These are phyloP conservation scores for Calonectria pseudoreteaudii DNA, from an alignment of 2,329 filamentous ascomycete species.

Conservation along the genomic window DNA sequence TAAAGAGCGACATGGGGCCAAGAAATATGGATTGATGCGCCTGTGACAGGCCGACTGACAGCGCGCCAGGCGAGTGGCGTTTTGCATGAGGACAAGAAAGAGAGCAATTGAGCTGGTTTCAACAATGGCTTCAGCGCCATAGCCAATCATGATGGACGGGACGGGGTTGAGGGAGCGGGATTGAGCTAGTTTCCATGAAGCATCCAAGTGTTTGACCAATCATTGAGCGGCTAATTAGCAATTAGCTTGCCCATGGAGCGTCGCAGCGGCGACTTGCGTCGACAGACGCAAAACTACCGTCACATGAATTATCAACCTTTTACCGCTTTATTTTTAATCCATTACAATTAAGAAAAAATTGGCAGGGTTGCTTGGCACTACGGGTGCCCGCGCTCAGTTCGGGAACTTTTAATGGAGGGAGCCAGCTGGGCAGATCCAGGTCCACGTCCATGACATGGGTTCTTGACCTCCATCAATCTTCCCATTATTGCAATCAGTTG, in stretches of 20 bases:
- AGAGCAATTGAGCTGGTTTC: neutral
- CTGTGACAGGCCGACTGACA: neutral
- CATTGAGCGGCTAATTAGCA: neutral
- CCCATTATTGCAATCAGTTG: too few species aligned
- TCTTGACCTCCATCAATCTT: too few species aligned
- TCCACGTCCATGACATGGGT: too few species aligned
- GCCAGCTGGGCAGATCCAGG: too few species aligned
- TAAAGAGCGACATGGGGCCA: neutral
- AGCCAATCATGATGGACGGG: neutral
- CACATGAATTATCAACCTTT: neutral
- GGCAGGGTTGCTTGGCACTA: too few species aligned
- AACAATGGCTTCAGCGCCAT: neutral
- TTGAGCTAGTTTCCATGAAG: constrained; percentile 1
- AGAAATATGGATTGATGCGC: neutral
- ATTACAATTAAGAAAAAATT: too few species aligned
- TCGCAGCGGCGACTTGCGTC: neutral
- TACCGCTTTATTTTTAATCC: neutral
- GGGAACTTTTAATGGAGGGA: too few species aligned
- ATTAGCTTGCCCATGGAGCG: neutral
- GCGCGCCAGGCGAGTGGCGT: neutral
- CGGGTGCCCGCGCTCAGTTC: too few species aligned
- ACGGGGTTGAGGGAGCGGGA: neutral
- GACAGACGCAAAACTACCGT: neutral
- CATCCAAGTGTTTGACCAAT: neutral
- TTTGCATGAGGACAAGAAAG: neutral